Conservation (phyloP, 2,329 filamentous ascomycete genomes). For the Claviceps spartinae region DNA sequence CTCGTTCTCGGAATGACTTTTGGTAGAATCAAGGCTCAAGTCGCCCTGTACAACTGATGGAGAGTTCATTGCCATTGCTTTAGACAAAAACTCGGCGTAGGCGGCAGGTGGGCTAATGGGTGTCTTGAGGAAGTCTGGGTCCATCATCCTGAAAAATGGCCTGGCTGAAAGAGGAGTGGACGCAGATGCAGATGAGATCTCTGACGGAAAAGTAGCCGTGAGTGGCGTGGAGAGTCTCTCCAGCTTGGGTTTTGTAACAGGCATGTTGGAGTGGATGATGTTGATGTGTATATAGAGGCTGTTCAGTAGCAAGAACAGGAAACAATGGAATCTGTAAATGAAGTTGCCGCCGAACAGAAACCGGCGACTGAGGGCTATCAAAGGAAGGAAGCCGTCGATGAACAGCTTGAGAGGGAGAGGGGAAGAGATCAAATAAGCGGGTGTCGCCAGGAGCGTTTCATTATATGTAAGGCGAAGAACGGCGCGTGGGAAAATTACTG, state of each 20-base stretch:
- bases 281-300: neutral
- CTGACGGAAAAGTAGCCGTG: conserved; percentile 48
- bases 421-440: neutral
- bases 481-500: conserved; percentile 7
- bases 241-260: conserved; percentile 44
- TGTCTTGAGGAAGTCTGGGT: conserved; percentile 56
- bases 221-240: conserved; percentile 48
- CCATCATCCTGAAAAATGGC: conserved; percentile 25
- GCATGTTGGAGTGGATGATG: conserved; percentile 27
- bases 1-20: conserved; percentile 39
- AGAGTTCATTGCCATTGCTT: conserved; percentile 63
- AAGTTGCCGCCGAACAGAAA: neutral
- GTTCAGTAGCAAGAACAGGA: neutral
- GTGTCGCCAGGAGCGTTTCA: conserved; percentile 5
- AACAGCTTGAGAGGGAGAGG: neutral
- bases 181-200: conserved; percentile 48
- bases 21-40: conserved; percentile 32
- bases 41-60: conserved; percentile 44
- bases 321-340: neutral
- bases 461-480: conserved; percentile 5
- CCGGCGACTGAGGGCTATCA: neutral
- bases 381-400: conserved; percentile 1
- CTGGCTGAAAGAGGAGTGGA: conserved; percentile 51
- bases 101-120: conserved; percentile 83
- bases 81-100: conserved; percentile 79